Conservation (phyloP, 805 yeast genomes). For the Candida xiaguanensis region DNA sequence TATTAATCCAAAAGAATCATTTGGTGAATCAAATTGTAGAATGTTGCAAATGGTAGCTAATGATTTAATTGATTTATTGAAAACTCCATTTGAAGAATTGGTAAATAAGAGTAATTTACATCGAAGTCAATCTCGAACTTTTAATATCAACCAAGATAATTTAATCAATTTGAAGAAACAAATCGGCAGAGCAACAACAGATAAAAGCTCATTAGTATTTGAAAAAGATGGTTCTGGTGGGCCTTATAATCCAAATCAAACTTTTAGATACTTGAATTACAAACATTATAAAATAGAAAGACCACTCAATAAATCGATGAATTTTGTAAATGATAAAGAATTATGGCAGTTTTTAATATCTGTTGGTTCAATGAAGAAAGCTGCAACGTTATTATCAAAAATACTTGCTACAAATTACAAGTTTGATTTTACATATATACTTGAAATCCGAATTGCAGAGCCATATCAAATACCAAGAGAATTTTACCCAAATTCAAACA, state of each 20-base stretch:
- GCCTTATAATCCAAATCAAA: slow-evolving; percentile 50
- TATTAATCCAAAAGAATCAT: slow-evolving; percentile 30
- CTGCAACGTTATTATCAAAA: slow-evolving; percentile 39
- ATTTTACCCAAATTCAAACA: slow-evolving; percentile 46
- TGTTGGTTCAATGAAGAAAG: slow-evolving; percentile 41
- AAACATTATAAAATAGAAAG: slow-evolving; percentile 1
- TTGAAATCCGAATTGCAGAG: slow-evolving; percentile 51
- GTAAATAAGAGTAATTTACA: slow-evolving; percentile 14
- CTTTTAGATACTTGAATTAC: slow-evolving; percentile 37
- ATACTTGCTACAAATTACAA: slow-evolving; percentile 29
- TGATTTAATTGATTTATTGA: slow-evolving; percentile 41
- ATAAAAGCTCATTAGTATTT: slow-evolving; percentile 31
- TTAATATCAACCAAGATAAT: slow-evolving; percentile 20
- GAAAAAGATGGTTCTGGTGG: slow-evolving; percentile 66
- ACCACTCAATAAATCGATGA: background rate
- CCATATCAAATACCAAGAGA: slow-evolving; percentile 37
- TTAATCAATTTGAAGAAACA: slow-evolving; percentile 4
- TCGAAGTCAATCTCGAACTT: slow-evolving; percentile 3
- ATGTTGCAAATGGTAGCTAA: slow-evolving; percentile 34
- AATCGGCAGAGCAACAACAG: slow-evolving; percentile 55
- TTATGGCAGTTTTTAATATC: slow-evolving; percentile 34
- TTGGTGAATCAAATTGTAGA: slow-evolving; percentile 31
- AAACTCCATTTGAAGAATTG: slow-evolving; percentile 24
- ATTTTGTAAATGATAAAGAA: slow-evolving; percentile 13
- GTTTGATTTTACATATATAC: slow-evolving; percentile 45